Percentiles rank a stretch among this genome's conserved stretches.
Conservation (phyloP, 129 eudicot genomes). For the Lactuca sativa region DNA sequence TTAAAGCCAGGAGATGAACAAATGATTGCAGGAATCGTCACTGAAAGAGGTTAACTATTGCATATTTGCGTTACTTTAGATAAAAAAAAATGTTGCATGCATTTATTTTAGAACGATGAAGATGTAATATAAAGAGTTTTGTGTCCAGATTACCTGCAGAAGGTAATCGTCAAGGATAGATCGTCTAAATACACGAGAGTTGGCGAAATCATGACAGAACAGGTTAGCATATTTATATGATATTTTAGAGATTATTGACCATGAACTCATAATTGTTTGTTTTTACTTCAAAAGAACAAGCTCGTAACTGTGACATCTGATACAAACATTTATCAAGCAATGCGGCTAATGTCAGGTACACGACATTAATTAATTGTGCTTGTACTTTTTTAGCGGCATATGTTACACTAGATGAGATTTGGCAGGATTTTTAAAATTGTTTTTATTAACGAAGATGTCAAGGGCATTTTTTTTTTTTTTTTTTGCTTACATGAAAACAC, state of each 20-base stretch:
- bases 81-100: neutral
- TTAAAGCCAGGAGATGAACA: conserved; percentile 79
- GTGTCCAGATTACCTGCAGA: conserved; percentile 63
- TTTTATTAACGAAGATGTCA: neutral
- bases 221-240: conserved; percentile 40
- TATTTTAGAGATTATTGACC: neutral
- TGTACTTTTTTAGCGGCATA: neutral
- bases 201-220: conserved; percentile 78
- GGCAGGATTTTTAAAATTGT: no score
- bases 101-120: conserved; percentile 6
- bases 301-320: conserved; percentile 77
- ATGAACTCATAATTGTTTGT: neutral
- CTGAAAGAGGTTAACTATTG: conserved; percentile 69
- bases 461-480: neutral
- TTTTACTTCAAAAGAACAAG: conserved; percentile 47
- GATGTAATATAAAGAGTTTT: neutral
- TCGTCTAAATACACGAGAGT: conserved; percentile 63
- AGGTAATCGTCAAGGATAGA: conserved; percentile 65
- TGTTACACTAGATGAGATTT: no score
- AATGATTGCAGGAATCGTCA: conserved; percentile 74
- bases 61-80: neutral
- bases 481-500: no score
- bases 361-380: neutral
- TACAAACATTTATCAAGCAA: conserved; percentile 75
- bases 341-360: conserved; percentile 89